Conservation (phyloP, 129 eudicot species). For the Flaveria sonorensis region DNA sequence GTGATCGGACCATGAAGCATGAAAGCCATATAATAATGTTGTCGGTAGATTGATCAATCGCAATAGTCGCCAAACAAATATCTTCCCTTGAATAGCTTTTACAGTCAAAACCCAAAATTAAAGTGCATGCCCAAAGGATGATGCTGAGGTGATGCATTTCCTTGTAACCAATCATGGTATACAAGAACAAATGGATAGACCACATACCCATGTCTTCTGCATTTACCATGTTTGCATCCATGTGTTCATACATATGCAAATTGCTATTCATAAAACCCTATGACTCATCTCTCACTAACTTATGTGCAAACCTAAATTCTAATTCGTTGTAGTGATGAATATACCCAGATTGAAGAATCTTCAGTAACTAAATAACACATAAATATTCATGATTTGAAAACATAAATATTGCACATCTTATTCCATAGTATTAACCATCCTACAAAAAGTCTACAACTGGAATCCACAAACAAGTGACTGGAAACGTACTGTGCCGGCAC, state of each 20-base stretch:
- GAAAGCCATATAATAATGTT: neutral
- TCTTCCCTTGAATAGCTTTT: slow-evolving; percentile 15
- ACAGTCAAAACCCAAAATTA: neutral
- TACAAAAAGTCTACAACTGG: slow-evolving; percentile 7
- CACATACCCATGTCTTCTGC: neutral
- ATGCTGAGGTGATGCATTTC: neutral
- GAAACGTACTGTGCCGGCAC: slow-evolving; percentile 91
- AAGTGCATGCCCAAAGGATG: neutral
- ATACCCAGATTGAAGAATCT: slow-evolving; percentile 10
- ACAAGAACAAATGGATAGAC: slow-evolving; percentile 2
- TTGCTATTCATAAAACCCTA: slow-evolving; percentile 1
- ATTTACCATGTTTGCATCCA: slow-evolving; percentile 16
- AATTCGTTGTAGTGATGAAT: slow-evolving; percentile 7
- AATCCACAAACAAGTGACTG: slow-evolving; percentile 30
- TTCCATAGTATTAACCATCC: slow-evolving; percentile 22
- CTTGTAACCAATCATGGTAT: neutral
- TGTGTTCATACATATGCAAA: slow-evolving; percentile 5
- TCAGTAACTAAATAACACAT: neutral
- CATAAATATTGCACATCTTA: slow-evolving; percentile 1
- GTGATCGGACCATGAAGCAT: slow-evolving; percentile 24
- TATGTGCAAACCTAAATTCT: neutral
- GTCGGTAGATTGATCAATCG: neutral
- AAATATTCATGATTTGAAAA: neutral
- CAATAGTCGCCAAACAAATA: neutral
- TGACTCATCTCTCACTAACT: slow-evolving; percentile 10